These are phyloP conservation scores for Aspergillus leporis DNA, from an alignment of 495 filamentous ascomycete species.

Conservation along the genomic window DNA sequence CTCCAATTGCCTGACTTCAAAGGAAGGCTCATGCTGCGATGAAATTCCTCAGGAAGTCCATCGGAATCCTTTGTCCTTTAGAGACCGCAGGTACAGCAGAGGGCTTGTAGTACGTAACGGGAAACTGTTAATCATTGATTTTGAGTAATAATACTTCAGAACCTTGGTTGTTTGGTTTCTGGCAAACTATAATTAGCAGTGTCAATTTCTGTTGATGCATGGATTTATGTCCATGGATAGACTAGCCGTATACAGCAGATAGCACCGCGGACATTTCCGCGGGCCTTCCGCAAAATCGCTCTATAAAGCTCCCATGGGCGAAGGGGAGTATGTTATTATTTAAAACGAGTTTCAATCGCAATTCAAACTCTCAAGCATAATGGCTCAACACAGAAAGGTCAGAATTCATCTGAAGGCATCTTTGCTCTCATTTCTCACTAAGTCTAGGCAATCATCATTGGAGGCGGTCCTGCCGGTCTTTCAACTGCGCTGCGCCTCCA, in stretches of 20 bases:
- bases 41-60: too few species aligned
- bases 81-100: too few species aligned
- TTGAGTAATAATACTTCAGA: too few species aligned
- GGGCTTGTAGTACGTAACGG: too few species aligned
- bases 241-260: not conserved
- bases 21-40: too few species aligned
- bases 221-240: too few species aligned
- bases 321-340: not conserved
- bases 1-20: too few species aligned
- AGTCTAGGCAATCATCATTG: constrained; percentile 21
- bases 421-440: not conserved
- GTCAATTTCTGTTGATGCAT: too few species aligned
- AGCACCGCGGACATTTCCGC: not conserved
- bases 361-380: not conserved
- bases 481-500: constrained; percentile 30
- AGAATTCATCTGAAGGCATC: not conserved
- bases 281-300: not conserved
- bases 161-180: too few species aligned
- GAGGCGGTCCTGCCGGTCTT: constrained; percentile 25
- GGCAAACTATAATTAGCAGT: too few species aligned
- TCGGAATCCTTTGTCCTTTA: too few species aligned
- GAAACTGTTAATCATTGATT: too few species aligned
- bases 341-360: not conserved
- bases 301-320: not conserved
- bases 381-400: not conserved